Evolutionary conservation across 2,329 filamentous ascomycete genomes (phyloP).

Genomic region (Fusarium phyllophilum): DNA sequence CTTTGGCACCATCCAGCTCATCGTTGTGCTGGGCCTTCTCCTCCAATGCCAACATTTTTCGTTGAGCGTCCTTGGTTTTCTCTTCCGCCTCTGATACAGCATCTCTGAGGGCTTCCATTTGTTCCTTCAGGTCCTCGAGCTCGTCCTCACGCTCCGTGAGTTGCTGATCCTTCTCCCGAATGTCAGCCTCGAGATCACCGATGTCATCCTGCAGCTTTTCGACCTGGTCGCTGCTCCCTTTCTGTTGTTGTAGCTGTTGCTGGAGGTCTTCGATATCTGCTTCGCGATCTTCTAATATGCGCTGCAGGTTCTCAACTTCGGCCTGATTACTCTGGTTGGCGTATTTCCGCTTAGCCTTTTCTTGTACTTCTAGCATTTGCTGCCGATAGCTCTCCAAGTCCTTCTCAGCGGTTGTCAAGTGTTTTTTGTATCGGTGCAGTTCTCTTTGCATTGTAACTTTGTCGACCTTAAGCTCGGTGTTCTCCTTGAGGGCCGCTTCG

Average conservation of each 20-base stretch:
- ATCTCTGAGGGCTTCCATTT: slow-evolving; percentile 67
- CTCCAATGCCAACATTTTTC: slow-evolving; percentile 65
- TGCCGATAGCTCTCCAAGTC: slow-evolving; percentile 86
- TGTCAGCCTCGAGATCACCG: slow-evolving; percentile 77
- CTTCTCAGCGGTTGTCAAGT: slow-evolving; percentile 81
- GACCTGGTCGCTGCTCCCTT: slow-evolving; percentile 66
- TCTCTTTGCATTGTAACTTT: slow-evolving; percentile 91
- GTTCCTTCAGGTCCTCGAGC: slow-evolving; percentile 72
- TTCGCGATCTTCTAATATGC: slow-evolving; percentile 66
- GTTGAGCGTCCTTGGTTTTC: slow-evolving; percentile 65
- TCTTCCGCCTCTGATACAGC: slow-evolving; percentile 65
- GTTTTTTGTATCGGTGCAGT: slow-evolving; percentile 86
- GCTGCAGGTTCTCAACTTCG: slow-evolving; percentile 68
- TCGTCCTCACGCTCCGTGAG: slow-evolving; percentile 81
- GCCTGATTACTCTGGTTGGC: slow-evolving; percentile 74
- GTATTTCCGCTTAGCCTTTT: slow-evolving; percentile 81
- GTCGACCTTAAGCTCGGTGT: slow-evolving; percentile 94
- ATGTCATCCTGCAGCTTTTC: slow-evolving; percentile 79
- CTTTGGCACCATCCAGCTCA: slow-evolving; percentile 65
- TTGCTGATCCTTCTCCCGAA: slow-evolving; percentile 78
- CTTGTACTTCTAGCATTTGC: slow-evolving; percentile 84
- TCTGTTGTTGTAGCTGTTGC: slow-evolving; percentile 66
- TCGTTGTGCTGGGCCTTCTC: slow-evolving; percentile 62
- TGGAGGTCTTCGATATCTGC: slow-evolving; percentile 70
- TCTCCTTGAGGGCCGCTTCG: slow-evolving; percentile 88